A percentile compares a stretch with the other conserved stretches of the same genome.
These are phyloP conservation scores for Taiwanofungus camphoratus DNA, from an alignment of 1,284 basidiomycete species.

Conservation along the genomic window DNA sequence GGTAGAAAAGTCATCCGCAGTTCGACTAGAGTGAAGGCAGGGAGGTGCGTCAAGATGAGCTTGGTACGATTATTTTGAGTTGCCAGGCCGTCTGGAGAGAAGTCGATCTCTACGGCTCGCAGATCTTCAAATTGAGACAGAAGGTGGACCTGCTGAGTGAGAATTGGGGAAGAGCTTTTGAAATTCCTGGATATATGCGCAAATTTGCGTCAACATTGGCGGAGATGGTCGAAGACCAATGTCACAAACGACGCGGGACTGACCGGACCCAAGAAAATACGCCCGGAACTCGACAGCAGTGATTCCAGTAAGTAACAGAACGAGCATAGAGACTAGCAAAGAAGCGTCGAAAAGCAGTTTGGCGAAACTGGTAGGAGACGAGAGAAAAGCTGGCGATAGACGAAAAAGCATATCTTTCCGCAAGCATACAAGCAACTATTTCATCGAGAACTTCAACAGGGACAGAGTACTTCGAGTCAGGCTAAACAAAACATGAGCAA, in stretches of 20 bases:
- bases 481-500: not conserved
- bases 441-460: constrained; percentile 40
- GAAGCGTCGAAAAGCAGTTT: constrained; percentile 36
- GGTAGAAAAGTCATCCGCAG: constrained; percentile 46
- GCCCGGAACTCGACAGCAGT: constrained; percentile 17
- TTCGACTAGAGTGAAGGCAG: constrained; percentile 41
- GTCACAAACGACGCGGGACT: constrained; percentile 7
- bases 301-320: constrained; percentile 25
- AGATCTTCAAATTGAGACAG: constrained; percentile 18
- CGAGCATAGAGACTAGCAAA: constrained; percentile 29
- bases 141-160: constrained; percentile 14
- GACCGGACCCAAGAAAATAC: constrained; percentile 25
- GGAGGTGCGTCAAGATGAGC: constrained; percentile 23
- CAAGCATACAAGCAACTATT: constrained; percentile 31
- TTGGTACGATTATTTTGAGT: constrained; percentile 21
- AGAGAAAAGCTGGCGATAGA: constrained; percentile 34
- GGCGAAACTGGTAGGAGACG: constrained; percentile 37
- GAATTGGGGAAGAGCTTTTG: constrained; percentile 12
- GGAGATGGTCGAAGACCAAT: not conserved
- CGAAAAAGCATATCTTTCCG: constrained; percentile 22
- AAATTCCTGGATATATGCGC: constrained; percentile 23
- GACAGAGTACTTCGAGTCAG: constrained; percentile 15
- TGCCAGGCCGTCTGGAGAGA: constrained; percentile 21
- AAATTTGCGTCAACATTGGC: constrained; percentile 13
- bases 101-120: constrained; percentile 20